These are phyloP conservation scores for Neoarthrinium moseri DNA, from an alignment of 2,329 filamentous ascomycete genomes.

Conservation along the genomic window DNA sequence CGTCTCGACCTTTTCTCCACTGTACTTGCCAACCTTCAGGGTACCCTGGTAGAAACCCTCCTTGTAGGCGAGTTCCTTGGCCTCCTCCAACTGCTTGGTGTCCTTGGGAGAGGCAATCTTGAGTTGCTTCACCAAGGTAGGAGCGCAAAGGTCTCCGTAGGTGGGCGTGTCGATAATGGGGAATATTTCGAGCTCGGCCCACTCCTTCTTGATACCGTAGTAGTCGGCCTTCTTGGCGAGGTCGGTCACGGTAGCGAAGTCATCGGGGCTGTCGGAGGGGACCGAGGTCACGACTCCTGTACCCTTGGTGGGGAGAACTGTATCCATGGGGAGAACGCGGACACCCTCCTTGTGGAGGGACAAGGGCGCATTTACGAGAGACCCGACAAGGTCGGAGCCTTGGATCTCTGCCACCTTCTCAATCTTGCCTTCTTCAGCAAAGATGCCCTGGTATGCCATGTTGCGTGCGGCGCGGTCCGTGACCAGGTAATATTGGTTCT, in stretches of 20 bases:
- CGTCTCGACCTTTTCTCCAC: conserved; percentile 80
- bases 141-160: conserved; percentile 82
- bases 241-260: conserved; percentile 86
- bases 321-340: conserved; percentile 91
- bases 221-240: conserved; percentile 93
- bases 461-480: conserved; percentile 87
- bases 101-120: conserved; percentile 98
- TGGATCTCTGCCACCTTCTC: conserved; percentile 72
- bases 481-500: conserved; percentile 80
- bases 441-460: conserved; percentile 92
- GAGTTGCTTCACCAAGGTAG: conserved; percentile 81
- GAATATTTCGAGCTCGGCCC: conserved; percentile 86
- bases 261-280: conserved; percentile 92
- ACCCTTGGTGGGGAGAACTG: conserved; percentile 87
- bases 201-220: conserved; percentile 95
- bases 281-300: conserved; percentile 96
- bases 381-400: conserved; percentile 81
- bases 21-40: conserved; percentile 85
- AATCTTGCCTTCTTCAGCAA: conserved; percentile 72
- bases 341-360: conserved; percentile 82
- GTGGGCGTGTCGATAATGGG: conserved; percentile 88
- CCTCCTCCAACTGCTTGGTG: conserved; percentile 82
- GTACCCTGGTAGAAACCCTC: conserved; percentile 95
- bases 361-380: conserved; percentile 85
- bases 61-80: conserved; percentile 95